These are phyloP conservation scores for Sphaerostilbella broomeana DNA, from an alignment of 2,329 filamentous ascomycete species.

Conservation along the genomic window DNA sequence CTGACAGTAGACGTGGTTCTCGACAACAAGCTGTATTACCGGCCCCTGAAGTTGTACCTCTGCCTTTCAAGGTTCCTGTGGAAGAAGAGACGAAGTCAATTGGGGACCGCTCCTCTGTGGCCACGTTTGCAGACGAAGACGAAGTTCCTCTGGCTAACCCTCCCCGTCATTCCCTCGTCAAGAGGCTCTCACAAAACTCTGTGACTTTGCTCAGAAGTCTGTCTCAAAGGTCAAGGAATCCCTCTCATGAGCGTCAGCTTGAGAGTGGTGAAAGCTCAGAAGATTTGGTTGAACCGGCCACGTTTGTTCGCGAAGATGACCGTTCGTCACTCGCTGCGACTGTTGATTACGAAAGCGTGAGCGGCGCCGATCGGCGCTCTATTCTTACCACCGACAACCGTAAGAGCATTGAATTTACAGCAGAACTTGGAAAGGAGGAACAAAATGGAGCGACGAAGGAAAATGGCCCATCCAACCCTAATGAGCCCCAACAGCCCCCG, in stretches of 20 bases:
- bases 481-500: background rate
- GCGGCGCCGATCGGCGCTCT: conserved; percentile 32
- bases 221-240: conserved; percentile 29
- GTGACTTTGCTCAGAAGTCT: conserved; percentile 37
- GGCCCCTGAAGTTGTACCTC: conserved; percentile 49
- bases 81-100: conserved; percentile 34
- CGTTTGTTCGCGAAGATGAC: conserved; percentile 34
- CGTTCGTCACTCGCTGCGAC: conserved; percentile 51
- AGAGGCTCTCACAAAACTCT: conserved; percentile 44
- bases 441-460: background rate
- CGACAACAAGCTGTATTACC: conserved; percentile 25
- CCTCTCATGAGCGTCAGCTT: conserved; percentile 12
- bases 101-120: conserved; percentile 58
- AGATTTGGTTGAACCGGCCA: conserved; percentile 33
- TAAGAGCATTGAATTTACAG: conserved; percentile 34
- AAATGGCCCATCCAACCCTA: too few species aligned
- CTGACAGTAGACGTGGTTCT: conserved; percentile 14
- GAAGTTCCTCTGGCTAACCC: conserved; percentile 27
- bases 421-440: conserved; percentile 26
- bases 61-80: conserved; percentile 57
- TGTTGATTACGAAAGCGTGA: conserved; percentile 45
- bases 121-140: conserved; percentile 60
- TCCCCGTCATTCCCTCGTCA: conserved; percentile 35
- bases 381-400: conserved; percentile 18
- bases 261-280: conserved; percentile 38